Percentiles rank a stretch among this genome's conserved stretches.
phyloP scores from a whole-genome alignment of 2,329 filamentous ascomycete genomes.

The Pseudogymnoascus sp. region DNA sequence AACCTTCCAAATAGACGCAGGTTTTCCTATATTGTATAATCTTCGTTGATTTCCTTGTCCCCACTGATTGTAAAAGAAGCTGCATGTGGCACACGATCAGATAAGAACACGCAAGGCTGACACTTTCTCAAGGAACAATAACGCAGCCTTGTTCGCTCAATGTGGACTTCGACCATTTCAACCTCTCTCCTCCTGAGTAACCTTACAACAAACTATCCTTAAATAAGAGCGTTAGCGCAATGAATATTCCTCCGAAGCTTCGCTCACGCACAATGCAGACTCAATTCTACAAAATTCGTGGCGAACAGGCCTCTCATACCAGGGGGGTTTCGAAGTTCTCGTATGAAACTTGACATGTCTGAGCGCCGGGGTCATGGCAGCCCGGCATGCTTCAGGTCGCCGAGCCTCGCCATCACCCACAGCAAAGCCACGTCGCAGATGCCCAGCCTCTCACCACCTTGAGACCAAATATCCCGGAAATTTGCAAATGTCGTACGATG shows the following conservation, averaged over 20 bases:
- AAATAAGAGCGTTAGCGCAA: not conserved
- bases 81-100: not conserved
- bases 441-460: slow-evolving; percentile 5
- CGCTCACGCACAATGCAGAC: not conserved
- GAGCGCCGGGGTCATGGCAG: slow-evolving; percentile 4
- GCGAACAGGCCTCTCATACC: not conserved
- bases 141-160: not conserved
- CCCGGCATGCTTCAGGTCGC: slow-evolving; percentile 1
- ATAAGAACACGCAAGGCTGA: slow-evolving; percentile 1
- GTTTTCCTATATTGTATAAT: not conserved
- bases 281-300: not conserved
- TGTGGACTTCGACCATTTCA: not conserved
- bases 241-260: not conserved
- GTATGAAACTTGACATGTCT: slow-evolving; percentile 8
- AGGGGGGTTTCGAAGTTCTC: slow-evolving; percentile 5
- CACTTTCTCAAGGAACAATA: not conserved
- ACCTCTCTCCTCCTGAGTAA: not conserved
- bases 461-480: slow-evolving; percentile 4
- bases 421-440: not conserved
- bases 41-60: not conserved
- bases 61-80: not conserved
- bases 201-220: not conserved
- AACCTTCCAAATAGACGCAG: not conserved
- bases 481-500: not conserved
- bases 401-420: not conserved